Conservation (phyloP, 345 rosid genomes). For the Noccaea bulbosa region DNA sequence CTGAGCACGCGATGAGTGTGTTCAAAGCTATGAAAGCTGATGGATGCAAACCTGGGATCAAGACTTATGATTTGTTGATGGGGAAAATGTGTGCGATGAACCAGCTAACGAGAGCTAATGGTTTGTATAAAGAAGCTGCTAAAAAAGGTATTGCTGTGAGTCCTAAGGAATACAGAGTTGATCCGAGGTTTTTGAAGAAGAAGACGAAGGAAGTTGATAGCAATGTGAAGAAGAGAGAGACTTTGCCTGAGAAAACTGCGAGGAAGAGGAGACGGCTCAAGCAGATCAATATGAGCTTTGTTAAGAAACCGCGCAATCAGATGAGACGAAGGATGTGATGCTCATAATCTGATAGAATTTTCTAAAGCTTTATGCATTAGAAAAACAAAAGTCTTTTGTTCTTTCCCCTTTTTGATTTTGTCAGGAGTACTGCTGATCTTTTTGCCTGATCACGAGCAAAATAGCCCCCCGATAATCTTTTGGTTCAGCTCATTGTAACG, state of each 20-base stretch:
- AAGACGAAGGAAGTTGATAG: conserved; percentile 60
- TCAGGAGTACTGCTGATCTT: background rate
- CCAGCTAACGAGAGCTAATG: conserved; percentile 75
- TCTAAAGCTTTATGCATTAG: background rate
- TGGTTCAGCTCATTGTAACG: conserved; percentile 31
- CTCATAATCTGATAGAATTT: conserved; percentile 8
- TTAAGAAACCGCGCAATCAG: conserved; percentile 75
- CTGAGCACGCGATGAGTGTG: conserved; percentile 86
- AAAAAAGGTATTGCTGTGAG: conserved; percentile 65
- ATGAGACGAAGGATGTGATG: conserved; percentile 50
- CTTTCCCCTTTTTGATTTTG: conserved; percentile 29
- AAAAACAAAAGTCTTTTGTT: background rate
- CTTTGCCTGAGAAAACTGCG: conserved; percentile 92
- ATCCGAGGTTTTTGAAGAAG: conserved; percentile 65
- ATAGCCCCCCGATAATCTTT: conserved; percentile 21
- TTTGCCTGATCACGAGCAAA: conserved; percentile 12
- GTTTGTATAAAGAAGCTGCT: conserved; percentile 67
- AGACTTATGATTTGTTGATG: conserved; percentile 84
- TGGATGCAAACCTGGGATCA: conserved; percentile 73
- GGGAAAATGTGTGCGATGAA: conserved; percentile 72
- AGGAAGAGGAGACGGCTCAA: conserved; percentile 83
- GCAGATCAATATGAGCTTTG: conserved; percentile 85
- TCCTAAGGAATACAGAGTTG: conserved; percentile 76
- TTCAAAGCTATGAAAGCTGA: conserved; percentile 82
- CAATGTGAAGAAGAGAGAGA: conserved; percentile 86